Base-by-base conservation (phyloP, 805 yeast genomes). In the Blastobotrys chiropterorum region DNA sequence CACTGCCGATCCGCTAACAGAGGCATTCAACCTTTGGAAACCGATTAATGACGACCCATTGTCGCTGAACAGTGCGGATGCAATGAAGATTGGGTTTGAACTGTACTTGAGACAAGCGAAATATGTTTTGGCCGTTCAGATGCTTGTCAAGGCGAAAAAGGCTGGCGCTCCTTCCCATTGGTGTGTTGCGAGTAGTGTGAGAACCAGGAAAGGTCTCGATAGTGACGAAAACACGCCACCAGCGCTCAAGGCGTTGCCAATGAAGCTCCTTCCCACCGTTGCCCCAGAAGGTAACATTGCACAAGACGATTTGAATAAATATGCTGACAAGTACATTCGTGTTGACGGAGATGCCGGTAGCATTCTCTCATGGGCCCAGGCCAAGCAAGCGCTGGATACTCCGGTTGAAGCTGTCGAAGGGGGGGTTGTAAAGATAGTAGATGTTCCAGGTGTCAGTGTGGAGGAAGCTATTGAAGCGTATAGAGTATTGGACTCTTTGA, bases 61-160 rank as follows among this genome's bases (percentile, higher is more conserved):
- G 22, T 47, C 46, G 26, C 51, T 38, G 34, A 39, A n/a, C 26
- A 48, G 46, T 21, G 67, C 71, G 30, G 56, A 65, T 26, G 66
- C 65, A 49, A 74, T 78, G 78, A 70, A 73, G 54, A 64, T 76
- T 19, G 77, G 72, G 2, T 76, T 70, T 60, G 68, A 68, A 40
- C 59, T 78, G 13, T 74, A 76, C 57, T 62, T 72, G 49, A 57
- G 67, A 2, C 77, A 76, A 54, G 70, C 72, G 46, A 78, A 79
- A 64, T 78, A 76, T 56, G 74, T 78, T 30, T 68, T 79, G 56
- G 81, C 82, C 4, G 65, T 75, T 46, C 82, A 76, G 60, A 74
- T 80, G 1, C 61, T 78, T 51, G 72, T 72, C 52, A 74, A 68
- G 59, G 75, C 78, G 63, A 70, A 68, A 56, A 67, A 67, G 46